Evolutionary conservation across 257 asterid genomes (phyloP).

Genomic region (Capsicum rhomboideum): DNA sequence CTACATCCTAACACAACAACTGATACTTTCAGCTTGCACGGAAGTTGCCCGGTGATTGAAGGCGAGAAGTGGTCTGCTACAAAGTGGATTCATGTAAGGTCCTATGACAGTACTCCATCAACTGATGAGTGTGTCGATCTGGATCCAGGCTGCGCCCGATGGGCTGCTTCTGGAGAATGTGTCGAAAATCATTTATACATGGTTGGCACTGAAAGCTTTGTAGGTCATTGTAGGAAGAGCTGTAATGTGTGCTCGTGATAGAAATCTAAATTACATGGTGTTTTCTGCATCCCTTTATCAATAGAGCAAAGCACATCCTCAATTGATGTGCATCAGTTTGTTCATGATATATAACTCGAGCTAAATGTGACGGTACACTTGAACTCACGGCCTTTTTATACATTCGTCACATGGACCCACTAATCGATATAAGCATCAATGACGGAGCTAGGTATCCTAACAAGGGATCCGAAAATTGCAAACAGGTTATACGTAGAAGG

Average conservation of each 20-base stretch:
- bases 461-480: not conserved
- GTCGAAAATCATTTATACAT: conserved; percentile 46
- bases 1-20: conserved; percentile 74
- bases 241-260: conserved; percentile 56
- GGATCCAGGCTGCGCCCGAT: conserved; percentile 35
- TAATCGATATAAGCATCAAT: not conserved
- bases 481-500: too few species aligned
- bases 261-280: not conserved
- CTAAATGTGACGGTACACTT: not conserved
- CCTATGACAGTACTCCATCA: conserved; percentile 29
- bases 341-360: not conserved
- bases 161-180: conserved; percentile 79
- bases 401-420: not conserved
- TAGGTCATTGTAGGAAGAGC: conserved; percentile 63
- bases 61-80: conserved; percentile 97
- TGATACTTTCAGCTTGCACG: conserved; percentile 67
- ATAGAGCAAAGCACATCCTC: not conserved
- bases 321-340: not conserved
- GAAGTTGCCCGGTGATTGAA: conserved; percentile 84
- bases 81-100: conserved; percentile 79
- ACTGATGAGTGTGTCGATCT: conserved; percentile 28
- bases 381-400: not conserved
- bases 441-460: not conserved
- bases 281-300: not conserved
- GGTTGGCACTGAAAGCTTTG: conserved; percentile 29